Evolutionary conservation across 2,329 filamentous ascomycete genomes (phyloP), one percentile per base, ranked within the genome.

Genomic region (Pseudogymnoascus sp.): DNA sequence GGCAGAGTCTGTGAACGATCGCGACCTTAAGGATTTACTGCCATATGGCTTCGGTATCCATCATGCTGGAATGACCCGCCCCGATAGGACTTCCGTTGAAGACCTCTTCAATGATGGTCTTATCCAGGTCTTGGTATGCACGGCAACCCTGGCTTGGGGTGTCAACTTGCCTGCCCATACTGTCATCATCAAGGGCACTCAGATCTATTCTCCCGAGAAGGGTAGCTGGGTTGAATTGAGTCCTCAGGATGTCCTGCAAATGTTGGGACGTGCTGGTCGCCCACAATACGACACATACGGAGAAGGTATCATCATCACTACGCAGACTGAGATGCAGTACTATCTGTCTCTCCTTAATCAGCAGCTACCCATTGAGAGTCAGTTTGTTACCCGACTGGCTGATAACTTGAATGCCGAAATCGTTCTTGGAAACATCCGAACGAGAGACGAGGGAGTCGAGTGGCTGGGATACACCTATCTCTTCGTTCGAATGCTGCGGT

Each of bases 401-500:
- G 94, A 99, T 76, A 97, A 97, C 66, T 80, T 99, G 66, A 99
- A 99, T 69, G 94, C 94, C 2, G 94, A 99, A 72, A 82, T 99
- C 70, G 95, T 99, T 8, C 82, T 99, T 18, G 94, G 94, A 60
- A 99, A 96, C 70, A 85, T 99, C 27, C 87, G 93, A 62, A 92
- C 82, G 64, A 86, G 95, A 63, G 93, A 99, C 67, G 94, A 99
- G 72, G 94, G 89, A 68, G 94, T 99, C n/a, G 92, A 99, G 72
- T 99, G 94, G 94, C 84, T 99, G 35, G 93, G 94, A 10, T 99
- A 99, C 74, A 97, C 93, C 0, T 99, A 99, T 74, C 85, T 99
- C 15, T 99, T 96, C 71, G 91, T 99, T 61, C 89, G 94, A 59
- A 99, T 99, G 94, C 83, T 99, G 65, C 87, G 94, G 31, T 97